Evolutionary conservation across 2,329 filamentous ascomycete species (phyloP).

Genomic region (Alternaria angustiovoidea): DNA sequence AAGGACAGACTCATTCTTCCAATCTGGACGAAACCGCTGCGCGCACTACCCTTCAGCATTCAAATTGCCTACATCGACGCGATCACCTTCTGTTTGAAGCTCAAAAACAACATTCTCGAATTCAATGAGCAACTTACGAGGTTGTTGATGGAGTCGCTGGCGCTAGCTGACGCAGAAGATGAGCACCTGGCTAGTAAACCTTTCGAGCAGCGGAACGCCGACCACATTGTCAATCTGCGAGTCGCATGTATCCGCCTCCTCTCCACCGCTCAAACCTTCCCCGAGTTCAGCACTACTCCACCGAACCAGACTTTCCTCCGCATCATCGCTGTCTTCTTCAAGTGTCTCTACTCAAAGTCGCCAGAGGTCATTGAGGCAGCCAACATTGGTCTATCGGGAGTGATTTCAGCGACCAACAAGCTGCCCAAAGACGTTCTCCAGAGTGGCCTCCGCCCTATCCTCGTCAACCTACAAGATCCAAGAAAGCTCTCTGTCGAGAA

Average conservation of each 20-base stretch:
- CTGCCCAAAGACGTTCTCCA: slow-evolving; percentile 95
- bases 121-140: slow-evolving; percentile 93
- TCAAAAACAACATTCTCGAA: slow-evolving; percentile 86
- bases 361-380: slow-evolving; percentile 92
- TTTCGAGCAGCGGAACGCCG: slow-evolving; percentile 92
- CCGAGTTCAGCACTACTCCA: slow-evolving; percentile 83
- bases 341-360: slow-evolving; percentile 92
- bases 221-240: slow-evolving; percentile 88
- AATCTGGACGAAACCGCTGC: slow-evolving; percentile 93
- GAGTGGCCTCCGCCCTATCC: slow-evolving; percentile 90
- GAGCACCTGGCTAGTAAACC: slow-evolving; percentile 87
- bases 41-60: slow-evolving; percentile 89
- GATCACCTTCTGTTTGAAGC: slow-evolving; percentile 90
- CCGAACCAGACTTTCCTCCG: slow-evolving; percentile 67
- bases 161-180: slow-evolving; percentile 92
- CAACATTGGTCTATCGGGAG: slow-evolving; percentile 86
- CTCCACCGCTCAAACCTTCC: slow-evolving; percentile 90
- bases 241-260: slow-evolving; percentile 94
- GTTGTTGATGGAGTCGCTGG: slow-evolving; percentile 90
- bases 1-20: slow-evolving; percentile 89
- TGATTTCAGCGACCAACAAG: slow-evolving; percentile 87
- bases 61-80: slow-evolving; percentile 99
- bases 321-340: slow-evolving; percentile 97
- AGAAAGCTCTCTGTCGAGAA: slow-evolving; percentile 88
- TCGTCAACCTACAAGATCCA: slow-evolving; percentile 94